Conservation (phyloP, 2,329 filamentous ascomycete species). For the Fusarium tjaetaba region DNA sequence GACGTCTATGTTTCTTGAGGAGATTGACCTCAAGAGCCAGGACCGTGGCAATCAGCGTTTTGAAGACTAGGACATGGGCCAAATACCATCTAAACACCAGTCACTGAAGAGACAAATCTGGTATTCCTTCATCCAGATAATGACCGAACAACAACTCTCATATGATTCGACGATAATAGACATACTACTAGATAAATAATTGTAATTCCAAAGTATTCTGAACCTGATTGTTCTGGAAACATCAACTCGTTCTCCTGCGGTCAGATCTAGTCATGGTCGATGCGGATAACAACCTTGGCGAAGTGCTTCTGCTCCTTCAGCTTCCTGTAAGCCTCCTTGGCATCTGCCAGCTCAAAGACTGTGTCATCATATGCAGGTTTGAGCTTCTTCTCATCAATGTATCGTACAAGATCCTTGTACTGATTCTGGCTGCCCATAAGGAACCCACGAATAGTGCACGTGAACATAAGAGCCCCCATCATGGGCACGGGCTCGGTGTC, state of each 20-base stretch:
- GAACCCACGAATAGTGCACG: slow-evolving; percentile 45
- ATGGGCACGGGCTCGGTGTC: slow-evolving; percentile 35
- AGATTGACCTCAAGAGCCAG: slow-evolving; percentile 11
- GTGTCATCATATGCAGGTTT: slow-evolving; percentile 46
- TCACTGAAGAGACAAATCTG: background rate
- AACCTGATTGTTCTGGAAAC: background rate
- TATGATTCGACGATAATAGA: background rate
- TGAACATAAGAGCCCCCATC: slow-evolving; percentile 38
- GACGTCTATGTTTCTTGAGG: slow-evolving; percentile 5
- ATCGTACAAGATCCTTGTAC: slow-evolving; percentile 45
- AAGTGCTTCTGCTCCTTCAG: slow-evolving; percentile 50
- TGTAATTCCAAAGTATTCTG: background rate
- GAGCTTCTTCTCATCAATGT: slow-evolving; percentile 47
- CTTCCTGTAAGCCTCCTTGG: slow-evolving; percentile 46
- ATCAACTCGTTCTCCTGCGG: fast-evolving
- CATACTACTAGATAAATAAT: background rate
- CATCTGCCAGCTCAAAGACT: slow-evolving; percentile 45
- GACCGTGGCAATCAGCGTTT: slow-evolving; percentile 10
- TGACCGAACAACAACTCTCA: background rate
- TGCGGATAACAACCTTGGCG: slow-evolving; percentile 48
- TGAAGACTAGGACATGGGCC: background rate
- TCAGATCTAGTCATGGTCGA: slow-evolving; percentile 23
- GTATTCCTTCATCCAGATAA: no score
- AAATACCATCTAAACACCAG: background rate
- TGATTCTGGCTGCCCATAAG: slow-evolving; percentile 42